Evolutionary conservation across 495 filamentous ascomycete genomes (phyloP).

Genomic region (Penicillium bovifimosum): DNA sequence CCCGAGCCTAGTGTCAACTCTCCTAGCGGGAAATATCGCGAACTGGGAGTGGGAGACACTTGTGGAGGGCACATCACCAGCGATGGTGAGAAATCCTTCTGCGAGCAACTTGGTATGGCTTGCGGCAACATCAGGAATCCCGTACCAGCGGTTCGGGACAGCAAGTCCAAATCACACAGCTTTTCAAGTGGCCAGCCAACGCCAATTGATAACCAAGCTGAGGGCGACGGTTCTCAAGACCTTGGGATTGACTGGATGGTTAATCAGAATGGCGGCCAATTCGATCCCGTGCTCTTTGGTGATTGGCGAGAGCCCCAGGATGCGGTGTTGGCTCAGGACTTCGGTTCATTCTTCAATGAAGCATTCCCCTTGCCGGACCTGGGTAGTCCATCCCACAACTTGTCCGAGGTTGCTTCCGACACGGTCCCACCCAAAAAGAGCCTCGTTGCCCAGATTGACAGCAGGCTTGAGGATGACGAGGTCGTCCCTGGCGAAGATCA

Average conservation of each 20-base stretch:
- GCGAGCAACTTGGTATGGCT: slow-evolving; percentile 64
- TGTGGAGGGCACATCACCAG: slow-evolving; percentile 29
- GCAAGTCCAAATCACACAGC: slow-evolving; percentile 24
- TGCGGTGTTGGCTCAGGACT: slow-evolving; percentile 61
- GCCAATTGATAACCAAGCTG: slow-evolving; percentile 14
- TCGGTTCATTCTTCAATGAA: slow-evolving; percentile 79
- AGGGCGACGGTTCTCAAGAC: slow-evolving; percentile 21
- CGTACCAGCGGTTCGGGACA: slow-evolving; percentile 45
- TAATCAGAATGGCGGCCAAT: slow-evolving; percentile 79
- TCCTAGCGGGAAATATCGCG: slow-evolving; percentile 54
- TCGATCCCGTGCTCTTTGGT: slow-evolving; percentile 87
- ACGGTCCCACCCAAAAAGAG: slow-evolving; percentile 53
- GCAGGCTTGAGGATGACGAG: slow-evolving; percentile 59
- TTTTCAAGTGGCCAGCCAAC: slow-evolving; percentile 22
- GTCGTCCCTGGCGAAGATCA: slow-evolving; percentile 60
- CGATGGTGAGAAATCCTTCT: slow-evolving; percentile 59
- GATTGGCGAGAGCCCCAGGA: slow-evolving; percentile 91
- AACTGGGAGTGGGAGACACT: slow-evolving; percentile 25
- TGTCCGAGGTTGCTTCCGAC: slow-evolving; percentile 43
- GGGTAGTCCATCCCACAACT: slow-evolving; percentile 65
- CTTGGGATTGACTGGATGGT: slow-evolving; percentile 68
- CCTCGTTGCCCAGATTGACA: slow-evolving; percentile 69
- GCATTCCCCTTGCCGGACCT: slow-evolving; percentile 76
- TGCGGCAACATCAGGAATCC: slow-evolving; percentile 68
- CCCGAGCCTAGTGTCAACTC: slow-evolving; percentile 61